Evolutionary conservation across 139 green algal species (phyloP).

Genomic region (Yamagishiella unicocca): DNA sequence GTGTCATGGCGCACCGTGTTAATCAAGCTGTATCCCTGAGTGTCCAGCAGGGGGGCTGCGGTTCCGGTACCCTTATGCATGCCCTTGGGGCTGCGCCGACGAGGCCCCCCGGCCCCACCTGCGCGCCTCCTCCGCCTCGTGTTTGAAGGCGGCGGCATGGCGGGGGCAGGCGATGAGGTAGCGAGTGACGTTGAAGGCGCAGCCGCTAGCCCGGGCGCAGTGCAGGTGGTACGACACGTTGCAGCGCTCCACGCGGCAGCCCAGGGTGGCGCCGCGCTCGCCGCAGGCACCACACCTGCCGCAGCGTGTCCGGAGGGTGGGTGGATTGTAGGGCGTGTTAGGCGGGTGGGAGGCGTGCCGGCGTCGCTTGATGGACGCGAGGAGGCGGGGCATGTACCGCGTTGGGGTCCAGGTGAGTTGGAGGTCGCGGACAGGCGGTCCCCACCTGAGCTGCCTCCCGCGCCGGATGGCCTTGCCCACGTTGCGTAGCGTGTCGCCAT

Average conservation of each 20-base stretch:
- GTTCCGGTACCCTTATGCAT: no score
- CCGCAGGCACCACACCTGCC: conserved; percentile 58
- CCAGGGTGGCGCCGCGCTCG: conserved; percentile 79
- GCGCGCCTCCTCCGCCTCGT: conserved; percentile 44
- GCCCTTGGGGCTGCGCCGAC: no score
- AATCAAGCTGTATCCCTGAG: no score
- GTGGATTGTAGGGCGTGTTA: not conserved
- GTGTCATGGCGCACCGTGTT: no score
- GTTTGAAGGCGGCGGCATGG: conserved; percentile 59
- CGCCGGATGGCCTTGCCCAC: conserved; percentile 71
- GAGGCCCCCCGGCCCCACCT: not conserved
- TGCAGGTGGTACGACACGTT: conserved; percentile 77
- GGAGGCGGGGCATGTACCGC: not conserved
- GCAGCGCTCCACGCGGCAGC: conserved; percentile 80
- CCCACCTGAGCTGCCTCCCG: conserved; percentile 74
- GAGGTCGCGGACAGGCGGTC: no score
- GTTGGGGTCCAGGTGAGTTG: not conserved
- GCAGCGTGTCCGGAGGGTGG: not conserved
- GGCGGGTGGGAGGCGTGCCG: not conserved
- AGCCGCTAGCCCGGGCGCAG: conserved; percentile 72
- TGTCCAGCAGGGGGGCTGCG: no score
- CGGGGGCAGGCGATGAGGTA: conserved; percentile 76
- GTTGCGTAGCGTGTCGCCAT: conserved; percentile 55
- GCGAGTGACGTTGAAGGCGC: conserved; percentile 54
- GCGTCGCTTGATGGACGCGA: not conserved